Evolutionary conservation across 305 asterid species (phyloP).

Genomic region (Fraxinus paxiana): DNA sequence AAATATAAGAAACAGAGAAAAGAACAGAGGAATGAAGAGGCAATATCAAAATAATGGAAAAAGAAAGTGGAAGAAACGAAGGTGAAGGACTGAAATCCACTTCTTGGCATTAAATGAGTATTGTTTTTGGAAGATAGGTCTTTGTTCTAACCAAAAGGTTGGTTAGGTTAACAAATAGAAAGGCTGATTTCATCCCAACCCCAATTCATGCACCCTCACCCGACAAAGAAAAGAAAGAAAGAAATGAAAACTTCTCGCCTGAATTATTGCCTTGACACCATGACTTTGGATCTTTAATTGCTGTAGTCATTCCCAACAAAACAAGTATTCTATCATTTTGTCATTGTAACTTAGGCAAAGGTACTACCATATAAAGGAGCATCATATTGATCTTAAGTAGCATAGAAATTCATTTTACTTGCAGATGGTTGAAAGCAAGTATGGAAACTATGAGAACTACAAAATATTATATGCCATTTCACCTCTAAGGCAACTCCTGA

Average conservation of each 20-base stretch:
- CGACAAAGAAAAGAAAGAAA: neutral
- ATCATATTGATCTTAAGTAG: neutral
- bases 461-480: neutral
- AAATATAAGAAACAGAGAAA: neutral
- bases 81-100: neutral
- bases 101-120: neutral
- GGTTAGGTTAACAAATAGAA: neutral
- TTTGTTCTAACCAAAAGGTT: neutral
- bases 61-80: neutral
- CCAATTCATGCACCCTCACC: neutral
- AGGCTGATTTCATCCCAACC: neutral
- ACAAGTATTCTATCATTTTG: neutral
- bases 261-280: neutral
- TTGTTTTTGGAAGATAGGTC: neutral
- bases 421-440: neutral
- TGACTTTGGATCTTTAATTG: neutral
- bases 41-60: neutral
- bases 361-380: neutral
- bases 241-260: neutral
- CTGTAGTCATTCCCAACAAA: neutral
- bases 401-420: neutral
- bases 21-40: neutral
- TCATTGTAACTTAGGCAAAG: neutral
- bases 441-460: neutral
- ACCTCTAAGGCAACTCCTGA: neutral